Base-by-base conservation (phyloP, 2,329 filamentous ascomycete genomes). In the Drechmeria coniospora region DNA sequence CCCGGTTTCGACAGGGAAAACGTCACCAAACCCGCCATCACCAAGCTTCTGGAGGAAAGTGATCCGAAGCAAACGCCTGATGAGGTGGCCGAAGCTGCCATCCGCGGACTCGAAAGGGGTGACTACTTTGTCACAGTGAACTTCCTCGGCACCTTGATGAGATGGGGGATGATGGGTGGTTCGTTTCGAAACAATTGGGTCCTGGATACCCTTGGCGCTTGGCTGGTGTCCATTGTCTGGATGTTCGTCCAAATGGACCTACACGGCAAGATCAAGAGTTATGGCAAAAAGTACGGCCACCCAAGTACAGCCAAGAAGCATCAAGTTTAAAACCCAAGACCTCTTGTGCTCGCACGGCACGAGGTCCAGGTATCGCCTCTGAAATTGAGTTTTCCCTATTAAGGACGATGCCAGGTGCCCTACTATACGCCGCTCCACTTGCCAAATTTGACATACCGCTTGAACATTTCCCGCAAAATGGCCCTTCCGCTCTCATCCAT, bases 41-140 rank as follows among this genome's bases (percentile, higher is more conserved):
- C 86, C 3, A 66, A 73, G 39, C 63, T 76, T 28, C 56, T 95
- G 25, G 90, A 95, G 53, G 74, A 80, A 39, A 67, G 69, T n/a
- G 90, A 98, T 48, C 77, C 76, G 10, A 64, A 73, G 25, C 79
- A 92, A 51, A 76, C 68, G 1, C 79, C 83, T 5, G 76, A 90
- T 5, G 66, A 78, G 33, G 83, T 92, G 10, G 90, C 90, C 2
- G 53, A 56, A 4, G 61, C 60, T 7, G 63, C 81, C 1, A 73
- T 98, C 28, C 56, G 57, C 23, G 81, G 79, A 0, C 56, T 98
- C 24, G 84, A 95, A 51, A 71, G 57, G 20, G 90, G 87, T 0
- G 63, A 90, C 15, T 87, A 81, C 50, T 64, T 82, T 43, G 68
- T 93, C 24, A 77, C 81, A 0, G 80, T 84, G 8, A 77, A 73